Base-by-base conservation (phyloP, 768 basidiomycete genomes). In the Kwoniella shandongensis region DNA sequence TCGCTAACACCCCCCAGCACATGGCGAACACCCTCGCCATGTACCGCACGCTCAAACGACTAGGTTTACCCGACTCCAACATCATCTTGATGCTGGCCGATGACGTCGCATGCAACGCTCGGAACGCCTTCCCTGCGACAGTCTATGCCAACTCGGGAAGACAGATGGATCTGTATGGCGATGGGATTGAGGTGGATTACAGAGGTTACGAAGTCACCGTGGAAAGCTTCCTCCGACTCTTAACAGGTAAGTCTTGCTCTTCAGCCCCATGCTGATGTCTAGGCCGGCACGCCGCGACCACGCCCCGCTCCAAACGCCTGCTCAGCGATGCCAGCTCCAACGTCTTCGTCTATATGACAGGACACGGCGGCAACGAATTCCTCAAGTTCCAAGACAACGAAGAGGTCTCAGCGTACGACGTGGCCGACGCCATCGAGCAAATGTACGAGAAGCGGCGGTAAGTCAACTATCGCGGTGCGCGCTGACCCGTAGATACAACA, bases 11-110 rank as follows among this genome's bases (percentile, higher is more conserved):
- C 30, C 44, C 50, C 15, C 65, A 97, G 92, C 96, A 98, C 76
- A 98, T 98, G 91, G 86, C 96, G 8, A 99, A 98, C 78, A 89
- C 94, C 0, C 82, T 99, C 22, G 93, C 92, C 72, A 97, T 99
- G 93, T 98, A 98, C 73, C 89, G 96, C 56, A 98, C 94, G 0
- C 91, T 99, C 52, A 98, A 99, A 74, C 87, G 93, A 6, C 84
- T 99, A 10, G 96, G 96, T 13, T 96, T 99, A 57, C 94, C 96
- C 18, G 96, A 99, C 79, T 92, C 90, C 11, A 93, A 98, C 67
- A 98, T 99, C 75, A 94, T 99, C 76, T 86, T 99, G 51, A 98
- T 98, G 96, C 83, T 99, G 49, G 90, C 94, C 5, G 96, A 99
- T 75, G 96, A 98, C 73, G 89, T 84, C 1, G 89, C 94, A 0